Base-by-base conservation (phyloP, 305 asterid species). In the Plantago lanceolata region DNA sequence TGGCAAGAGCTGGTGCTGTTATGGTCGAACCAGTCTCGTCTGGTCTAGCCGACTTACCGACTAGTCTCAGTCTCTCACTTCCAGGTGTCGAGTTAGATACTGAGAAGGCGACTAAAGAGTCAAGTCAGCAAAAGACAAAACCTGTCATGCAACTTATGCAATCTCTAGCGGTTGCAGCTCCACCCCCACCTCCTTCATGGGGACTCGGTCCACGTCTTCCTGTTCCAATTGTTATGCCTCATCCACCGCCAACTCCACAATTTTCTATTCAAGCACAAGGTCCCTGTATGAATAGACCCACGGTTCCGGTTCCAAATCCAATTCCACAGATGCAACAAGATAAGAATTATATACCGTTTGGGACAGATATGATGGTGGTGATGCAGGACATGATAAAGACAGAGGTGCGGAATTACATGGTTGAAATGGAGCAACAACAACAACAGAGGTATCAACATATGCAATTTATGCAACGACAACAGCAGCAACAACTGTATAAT, bases 331-430 rank as follows among this genome's bases (percentile, higher is more conserved):
- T 28, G 21, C 72, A 59, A 64, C 79, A 69, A 26, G 94, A 86
- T 8, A 84, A 75, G 44, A 75, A 70, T 0, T 83, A 83, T 47
- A 68, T 73, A 69, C 96, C 96, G 13, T 86, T 92, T 59, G 75
- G 80, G n/a, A 67, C 71, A 19, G 97, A 92, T 69, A 26, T 92
- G 68, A 71, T 81, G 82, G 80, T 80, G 45, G 96, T 86, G 78
- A 82, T 92, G 96, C 95, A 92, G 70, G 93, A 81, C 19, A 92
- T 92, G 97, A 83, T 92, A 0, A 81, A 73, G 72, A 75, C 80
- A 16, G 98, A 92, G 75, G 98, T 92, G 72, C 76, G 93, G 78
- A 84, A 67, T 56, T 92, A 92, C 58, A 85, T 89, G 92, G 65
- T 72, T 63, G 96, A 79, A 2, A 29, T 81, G 15, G 85, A 81